Percentiles rank a stretch among this genome's conserved stretches.
These are phyloP conservation scores for Murraya koenigii DNA, from an alignment of 345 rosid genomes.

Conservation along the genomic window DNA sequence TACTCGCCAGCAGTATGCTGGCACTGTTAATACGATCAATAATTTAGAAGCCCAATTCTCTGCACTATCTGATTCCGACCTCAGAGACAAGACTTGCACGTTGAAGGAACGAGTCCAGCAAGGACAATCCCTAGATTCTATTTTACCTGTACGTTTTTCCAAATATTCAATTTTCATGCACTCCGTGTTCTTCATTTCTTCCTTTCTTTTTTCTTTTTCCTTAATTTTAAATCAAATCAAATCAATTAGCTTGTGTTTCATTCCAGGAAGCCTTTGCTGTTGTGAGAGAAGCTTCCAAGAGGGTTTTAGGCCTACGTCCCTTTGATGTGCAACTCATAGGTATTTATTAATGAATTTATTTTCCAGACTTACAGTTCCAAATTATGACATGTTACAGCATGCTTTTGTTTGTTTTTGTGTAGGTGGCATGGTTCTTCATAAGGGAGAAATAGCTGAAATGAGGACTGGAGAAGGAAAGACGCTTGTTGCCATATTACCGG, in stretches of 20 bases:
- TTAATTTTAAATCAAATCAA: too few relatives aligned
- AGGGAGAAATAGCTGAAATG: conserved; percentile 98
- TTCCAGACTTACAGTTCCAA: background rate
- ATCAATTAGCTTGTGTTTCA: background rate
- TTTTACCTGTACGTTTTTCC: conserved; percentile 61
- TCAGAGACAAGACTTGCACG: conserved; percentile 64
- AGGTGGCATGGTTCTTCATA: conserved; percentile 99
- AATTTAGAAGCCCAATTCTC: conserved; percentile 60
- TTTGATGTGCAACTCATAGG: conserved; percentile 95
- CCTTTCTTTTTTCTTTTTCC: too few relatives aligned
- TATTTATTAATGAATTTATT: conserved; percentile 12
- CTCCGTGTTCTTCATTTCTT: too few relatives aligned
- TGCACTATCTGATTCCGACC: conserved; percentile 56
- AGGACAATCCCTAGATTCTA: conserved; percentile 86
- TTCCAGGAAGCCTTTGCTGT: conserved; percentile 94
- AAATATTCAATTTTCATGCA: background rate
- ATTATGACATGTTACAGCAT: background rate
- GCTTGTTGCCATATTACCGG: conserved; percentile 93
- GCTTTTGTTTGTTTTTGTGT: conserved; percentile 13
- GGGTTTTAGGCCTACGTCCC: conserved; percentile 89
- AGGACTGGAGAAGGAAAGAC: conserved; percentile 99
- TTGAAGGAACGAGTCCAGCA: conserved; percentile 66
- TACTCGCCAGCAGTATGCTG: conserved; percentile 72
- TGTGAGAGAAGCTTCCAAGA: conserved; percentile 86
- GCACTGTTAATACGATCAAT: conserved; percentile 50